Percentiles rank a stretch among this genome's conserved stretches.
These are phyloP conservation scores for Linum tenue DNA, from an alignment of 345 rosid genomes.

Conservation along the genomic window DNA sequence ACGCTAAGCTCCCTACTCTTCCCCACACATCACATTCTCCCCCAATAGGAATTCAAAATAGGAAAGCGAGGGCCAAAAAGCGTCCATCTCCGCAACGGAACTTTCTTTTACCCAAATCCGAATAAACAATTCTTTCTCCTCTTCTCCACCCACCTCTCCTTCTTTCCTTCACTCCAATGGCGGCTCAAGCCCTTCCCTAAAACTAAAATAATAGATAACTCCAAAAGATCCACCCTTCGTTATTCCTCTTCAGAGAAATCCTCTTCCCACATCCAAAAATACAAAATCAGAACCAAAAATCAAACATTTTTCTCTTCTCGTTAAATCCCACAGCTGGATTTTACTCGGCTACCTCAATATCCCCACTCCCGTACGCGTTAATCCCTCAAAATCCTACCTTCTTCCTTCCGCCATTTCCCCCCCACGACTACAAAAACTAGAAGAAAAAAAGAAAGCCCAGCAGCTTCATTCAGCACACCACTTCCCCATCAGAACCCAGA, in stretches of 20 bases:
- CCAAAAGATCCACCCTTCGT: too few species aligned
- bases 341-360: constrained; percentile 30
- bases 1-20: too few species aligned
- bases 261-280: not conserved
- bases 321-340: constrained; percentile 18
- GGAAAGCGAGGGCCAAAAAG: not conserved
- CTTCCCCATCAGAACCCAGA: not conserved
- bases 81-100: not conserved
- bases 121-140: not conserved
- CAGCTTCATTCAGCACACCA: constrained; percentile 1
- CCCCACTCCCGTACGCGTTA: constrained; percentile 13
- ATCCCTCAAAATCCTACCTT: constrained; percentile 6
- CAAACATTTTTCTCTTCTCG: constrained; percentile 12
- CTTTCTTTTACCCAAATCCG: not conserved
- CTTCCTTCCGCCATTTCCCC: not conserved
- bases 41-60: too few species aligned
- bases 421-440: not conserved
- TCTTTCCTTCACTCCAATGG: not conserved
- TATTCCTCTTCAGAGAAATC: too few species aligned
- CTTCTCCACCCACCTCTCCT: not conserved
- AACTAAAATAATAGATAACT: too few species aligned
- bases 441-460: constrained; percentile 5
- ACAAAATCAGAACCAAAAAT: constrained; percentile 1
- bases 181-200: not conserved
- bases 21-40: too few species aligned